Evolutionary conservation across 2,329 filamentous ascomycete genomes (phyloP).

Genomic region (Cadophora malorum): DNA sequence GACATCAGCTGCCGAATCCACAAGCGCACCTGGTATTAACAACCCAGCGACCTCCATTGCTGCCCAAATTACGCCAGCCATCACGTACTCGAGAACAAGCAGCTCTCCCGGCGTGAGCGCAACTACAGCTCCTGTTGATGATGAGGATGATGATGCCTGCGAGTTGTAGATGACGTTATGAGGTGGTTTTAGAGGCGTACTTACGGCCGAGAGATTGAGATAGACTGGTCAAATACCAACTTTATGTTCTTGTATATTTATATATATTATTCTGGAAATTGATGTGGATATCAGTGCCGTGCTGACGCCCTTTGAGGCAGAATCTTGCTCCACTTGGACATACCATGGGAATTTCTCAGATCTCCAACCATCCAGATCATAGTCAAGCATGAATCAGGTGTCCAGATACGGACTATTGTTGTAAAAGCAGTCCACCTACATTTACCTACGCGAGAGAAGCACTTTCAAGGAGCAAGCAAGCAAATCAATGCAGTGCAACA

Average conservation of each 20-base stretch:
- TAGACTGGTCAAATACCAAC: not conserved
- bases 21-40: not conserved
- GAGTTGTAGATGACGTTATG: not conserved
- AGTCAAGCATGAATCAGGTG: too few relatives aligned
- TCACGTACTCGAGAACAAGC: conserved; percentile 8
- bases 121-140: not conserved
- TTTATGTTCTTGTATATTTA: conserved; percentile 2
- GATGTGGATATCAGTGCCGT: not conserved
- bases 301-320: not conserved
- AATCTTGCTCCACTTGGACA: not conserved
- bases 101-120: not conserved
- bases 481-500: not conserved
- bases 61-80: not conserved
- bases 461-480: not conserved
- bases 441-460: not conserved
- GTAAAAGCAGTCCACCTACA: not conserved
- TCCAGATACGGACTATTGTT: too few relatives aligned
- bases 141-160: conserved; percentile 12
- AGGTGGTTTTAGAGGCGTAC: not conserved
- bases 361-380: too few relatives aligned
- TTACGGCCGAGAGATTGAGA: not conserved
- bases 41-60: not conserved
- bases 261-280: not conserved
- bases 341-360: not conserved
- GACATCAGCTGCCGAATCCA: not conserved